Evolutionary conservation across 495 filamentous ascomycete genomes (phyloP).

Genomic region (Aspergillus affinis): DNA sequence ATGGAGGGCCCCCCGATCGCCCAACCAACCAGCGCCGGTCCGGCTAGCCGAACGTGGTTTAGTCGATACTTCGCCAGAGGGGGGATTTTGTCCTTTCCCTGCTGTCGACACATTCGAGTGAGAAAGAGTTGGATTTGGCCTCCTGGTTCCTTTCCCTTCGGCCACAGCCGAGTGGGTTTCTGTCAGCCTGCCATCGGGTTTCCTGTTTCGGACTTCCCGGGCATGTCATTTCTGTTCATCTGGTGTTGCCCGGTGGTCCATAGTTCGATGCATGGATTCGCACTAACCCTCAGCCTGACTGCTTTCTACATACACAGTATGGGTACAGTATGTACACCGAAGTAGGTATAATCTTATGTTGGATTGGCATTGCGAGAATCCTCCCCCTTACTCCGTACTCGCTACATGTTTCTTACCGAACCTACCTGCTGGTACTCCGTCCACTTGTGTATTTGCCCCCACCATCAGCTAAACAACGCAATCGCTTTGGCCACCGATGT

Average conservation of each 20-base stretch:
- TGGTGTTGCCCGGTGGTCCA: not conserved
- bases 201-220: constrained; percentile 12
- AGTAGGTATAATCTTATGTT: not conserved
- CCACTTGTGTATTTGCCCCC: too few relatives aligned
- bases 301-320: too few relatives aligned
- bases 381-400: too few relatives aligned
- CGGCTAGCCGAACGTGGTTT: not conserved
- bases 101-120: not conserved
- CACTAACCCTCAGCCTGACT: too few relatives aligned
- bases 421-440: too few relatives aligned
- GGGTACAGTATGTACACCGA: too few relatives aligned
- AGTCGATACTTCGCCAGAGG: too few relatives aligned
- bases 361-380: not conserved
- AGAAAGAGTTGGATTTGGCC: not conserved
- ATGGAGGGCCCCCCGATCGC: not conserved
- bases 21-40: not conserved
- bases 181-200: constrained; percentile 3
- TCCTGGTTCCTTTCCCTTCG: constrained; percentile 5
- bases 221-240: not conserved
- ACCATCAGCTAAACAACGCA: too few relatives aligned
- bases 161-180: constrained; percentile 4
- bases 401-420: not conserved
- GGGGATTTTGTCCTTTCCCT: not conserved
- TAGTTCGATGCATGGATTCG: not conserved
- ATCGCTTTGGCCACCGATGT: too few relatives aligned